Evolutionary conservation across 2,329 filamentous ascomycete genomes (phyloP).

Genomic region (Penicillium verrucosum): DNA sequence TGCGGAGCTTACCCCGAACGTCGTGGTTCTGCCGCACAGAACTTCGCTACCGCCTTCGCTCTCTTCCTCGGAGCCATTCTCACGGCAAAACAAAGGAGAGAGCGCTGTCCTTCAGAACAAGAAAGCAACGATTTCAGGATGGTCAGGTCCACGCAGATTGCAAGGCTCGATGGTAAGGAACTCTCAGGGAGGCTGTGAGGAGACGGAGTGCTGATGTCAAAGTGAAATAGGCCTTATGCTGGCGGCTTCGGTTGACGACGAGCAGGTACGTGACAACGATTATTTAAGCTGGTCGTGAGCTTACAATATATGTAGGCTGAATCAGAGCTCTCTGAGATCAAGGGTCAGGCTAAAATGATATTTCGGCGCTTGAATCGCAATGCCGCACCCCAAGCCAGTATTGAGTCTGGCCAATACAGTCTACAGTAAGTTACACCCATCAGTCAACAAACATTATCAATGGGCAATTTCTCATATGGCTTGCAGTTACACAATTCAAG

Average conservation of each 20-base stretch:
- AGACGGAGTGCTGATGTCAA: constrained; percentile 23
- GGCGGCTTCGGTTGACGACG: constrained; percentile 90
- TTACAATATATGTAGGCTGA: constrained; percentile 53
- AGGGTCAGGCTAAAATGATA: constrained; percentile 85
- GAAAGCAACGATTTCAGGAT: constrained; percentile 45
- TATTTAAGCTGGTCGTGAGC: background rate
- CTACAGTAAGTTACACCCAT: constrained; percentile 65
- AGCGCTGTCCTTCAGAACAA: constrained; percentile 3
- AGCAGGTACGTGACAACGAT: constrained; percentile 55
- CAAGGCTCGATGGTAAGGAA: constrained; percentile 76
- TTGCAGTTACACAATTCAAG: constrained; percentile 74
- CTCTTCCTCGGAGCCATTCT: constrained; percentile 31
- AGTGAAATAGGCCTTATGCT: constrained; percentile 74
- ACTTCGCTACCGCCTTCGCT: constrained; percentile 32
- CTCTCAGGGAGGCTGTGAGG: constrained; percentile 7
- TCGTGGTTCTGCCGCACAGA: constrained; percentile 26
- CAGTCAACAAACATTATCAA: background rate
- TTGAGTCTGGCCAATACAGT: constrained; percentile 79
- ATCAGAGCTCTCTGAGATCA: constrained; percentile 77
- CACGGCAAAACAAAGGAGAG: constrained; percentile 24
- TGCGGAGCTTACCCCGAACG: constrained; percentile 21
- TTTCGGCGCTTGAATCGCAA: constrained; percentile 84
- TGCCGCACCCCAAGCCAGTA: constrained; percentile 84
- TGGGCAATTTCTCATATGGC: constrained; percentile 3
- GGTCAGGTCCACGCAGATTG: constrained; percentile 93